Percentiles rank a stretch among this genome's conserved stretches.
Evolutionary conservation across 805 yeast species (phyloP).

Genomic region (Starmerella bombicola): DNA sequence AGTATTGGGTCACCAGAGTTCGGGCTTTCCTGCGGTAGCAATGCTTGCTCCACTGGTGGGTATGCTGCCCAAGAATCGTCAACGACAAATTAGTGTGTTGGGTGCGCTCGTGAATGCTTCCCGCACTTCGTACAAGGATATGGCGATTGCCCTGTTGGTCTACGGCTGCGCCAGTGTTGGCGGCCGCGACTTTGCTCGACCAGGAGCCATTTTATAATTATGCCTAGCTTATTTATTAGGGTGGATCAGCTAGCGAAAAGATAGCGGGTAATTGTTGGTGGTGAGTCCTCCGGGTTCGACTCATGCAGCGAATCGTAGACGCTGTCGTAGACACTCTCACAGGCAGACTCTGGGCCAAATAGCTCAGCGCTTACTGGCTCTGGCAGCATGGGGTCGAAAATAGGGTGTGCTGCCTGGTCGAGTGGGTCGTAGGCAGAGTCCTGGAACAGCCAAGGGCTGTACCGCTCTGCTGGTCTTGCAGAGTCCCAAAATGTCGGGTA

Average conservation of each 20-base stretch:
- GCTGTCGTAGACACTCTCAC: background rate
- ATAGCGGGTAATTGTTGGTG: too few species aligned
- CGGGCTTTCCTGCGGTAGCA: slow-evolving; percentile 19
- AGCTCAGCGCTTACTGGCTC: background rate
- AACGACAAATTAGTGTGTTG: slow-evolving; percentile 20
- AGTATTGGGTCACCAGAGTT: slow-evolving; percentile 21
- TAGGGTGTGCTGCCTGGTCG: background rate
- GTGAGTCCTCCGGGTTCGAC: background rate
- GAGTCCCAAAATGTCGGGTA: background rate
- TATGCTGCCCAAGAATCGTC: slow-evolving; percentile 25
- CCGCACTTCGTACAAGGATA: slow-evolving; percentile 22
- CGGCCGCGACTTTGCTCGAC: slow-evolving; percentile 9
- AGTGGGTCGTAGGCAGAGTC: background rate
- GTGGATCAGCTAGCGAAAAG: too few species aligned
- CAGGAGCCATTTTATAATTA: too few species aligned
- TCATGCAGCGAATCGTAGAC: slow-evolving; percentile 1
- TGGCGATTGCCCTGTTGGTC: slow-evolving; percentile 24
- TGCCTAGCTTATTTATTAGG: too few species aligned
- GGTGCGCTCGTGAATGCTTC: slow-evolving; percentile 14
- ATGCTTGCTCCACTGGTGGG: slow-evolving; percentile 22
- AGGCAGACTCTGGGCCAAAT: background rate
- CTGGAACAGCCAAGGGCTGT: background rate
- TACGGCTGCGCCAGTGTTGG: slow-evolving; percentile 20
- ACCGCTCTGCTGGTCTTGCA: background rate
- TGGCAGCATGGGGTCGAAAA: background rate